Evolutionary conservation across 2,329 filamentous ascomycete species (phyloP).

Genomic region (Acephala macrosclerotiorum): DNA sequence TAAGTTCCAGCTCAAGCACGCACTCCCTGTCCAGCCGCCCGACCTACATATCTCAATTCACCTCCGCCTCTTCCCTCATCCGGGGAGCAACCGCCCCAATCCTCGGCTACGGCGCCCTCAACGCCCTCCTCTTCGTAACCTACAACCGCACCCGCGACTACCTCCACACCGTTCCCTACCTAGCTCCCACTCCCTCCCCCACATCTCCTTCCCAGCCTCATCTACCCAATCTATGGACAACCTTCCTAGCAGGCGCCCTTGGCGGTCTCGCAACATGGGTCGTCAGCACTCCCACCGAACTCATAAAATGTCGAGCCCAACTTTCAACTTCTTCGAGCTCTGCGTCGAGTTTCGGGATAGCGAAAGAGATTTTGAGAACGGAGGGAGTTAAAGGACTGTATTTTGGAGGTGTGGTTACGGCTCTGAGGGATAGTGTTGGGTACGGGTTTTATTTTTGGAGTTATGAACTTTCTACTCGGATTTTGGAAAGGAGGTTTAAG

Average conservation of each 20-base stretch:
- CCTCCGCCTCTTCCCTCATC: conserved; percentile 51
- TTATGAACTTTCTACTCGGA: conserved; percentile 78
- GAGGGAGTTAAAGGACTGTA: conserved; percentile 77
- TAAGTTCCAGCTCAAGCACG: background rate
- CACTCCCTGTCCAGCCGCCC: conserved; percentile 20
- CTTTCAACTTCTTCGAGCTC: conserved; percentile 52
- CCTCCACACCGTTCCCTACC: conserved; percentile 60
- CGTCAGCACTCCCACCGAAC: conserved; percentile 86
- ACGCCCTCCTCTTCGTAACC: conserved; percentile 86
- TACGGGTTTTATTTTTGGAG: conserved; percentile 98
- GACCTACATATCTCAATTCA: conserved; percentile 45
- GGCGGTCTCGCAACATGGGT: conserved; percentile 87
- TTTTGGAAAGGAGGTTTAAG: conserved; percentile 48
- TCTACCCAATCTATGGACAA: conserved; percentile 66
- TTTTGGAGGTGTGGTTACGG: conserved; percentile 81
- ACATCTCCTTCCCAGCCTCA: conserved; percentile 8
- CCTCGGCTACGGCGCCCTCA: conserved; percentile 88
- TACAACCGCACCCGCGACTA: conserved; percentile 84
- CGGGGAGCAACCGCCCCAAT: conserved; percentile 84
- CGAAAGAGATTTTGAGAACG: conserved; percentile 63
- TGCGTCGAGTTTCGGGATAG: conserved; percentile 59
- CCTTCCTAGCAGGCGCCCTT: conserved; percentile 81
- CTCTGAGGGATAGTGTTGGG: conserved; percentile 84
- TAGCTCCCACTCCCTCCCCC: too few species aligned
- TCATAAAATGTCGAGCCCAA: conserved; percentile 90